Evolutionary conservation across 78 protist species (phyloP), one percentile per base, ranked within the genome.

Genomic region (Dictyostelium brefeldianum): DNA sequence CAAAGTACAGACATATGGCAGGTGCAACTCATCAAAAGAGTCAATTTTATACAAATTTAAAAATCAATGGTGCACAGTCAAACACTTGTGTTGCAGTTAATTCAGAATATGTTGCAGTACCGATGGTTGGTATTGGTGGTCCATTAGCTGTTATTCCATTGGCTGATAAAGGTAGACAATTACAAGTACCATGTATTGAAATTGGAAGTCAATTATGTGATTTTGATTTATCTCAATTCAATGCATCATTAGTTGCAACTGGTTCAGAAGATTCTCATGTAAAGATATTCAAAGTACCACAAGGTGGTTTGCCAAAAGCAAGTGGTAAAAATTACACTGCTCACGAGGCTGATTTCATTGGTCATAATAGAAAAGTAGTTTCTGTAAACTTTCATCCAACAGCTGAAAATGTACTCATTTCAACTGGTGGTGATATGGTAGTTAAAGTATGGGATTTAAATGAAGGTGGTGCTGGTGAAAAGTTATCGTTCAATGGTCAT

Each of bases 361-460:
- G 97, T 8, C 99, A 98, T 95, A 31, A 62, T 47, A 91, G 96
- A 84, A 93, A 94, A 27, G 91, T 96, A 6, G 67, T 79, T n/a
- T 75, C 56, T 36, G 69, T 92, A 8, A 70, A 59, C 41, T 97
- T 75, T 85, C 97, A 96, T 81, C 98, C 98, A 25, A 74, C 94
- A 0, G 98, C 97, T 36, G 83, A 94, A 10, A 59, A 97, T 46
- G 96, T 97, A 20, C 75, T 96, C 29, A 92, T 81, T 53, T 51
- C 93, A 4, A 69, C 91, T n/a, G 79, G 89, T 65, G 79, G 83
- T 54, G 95, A 81, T 51, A 77, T 74, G 89, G 71, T 84, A 5
- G 90, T 97, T 53, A 84, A 80, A 50, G 12, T 97, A 17, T 98
- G 98, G 98, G 97, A 97, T 82, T 56, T 96, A 41, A 77, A 73